Evolutionary conservation across 2,329 filamentous ascomycete species (phyloP).

Genomic region (Ophiosphaerella narmari): DNA sequence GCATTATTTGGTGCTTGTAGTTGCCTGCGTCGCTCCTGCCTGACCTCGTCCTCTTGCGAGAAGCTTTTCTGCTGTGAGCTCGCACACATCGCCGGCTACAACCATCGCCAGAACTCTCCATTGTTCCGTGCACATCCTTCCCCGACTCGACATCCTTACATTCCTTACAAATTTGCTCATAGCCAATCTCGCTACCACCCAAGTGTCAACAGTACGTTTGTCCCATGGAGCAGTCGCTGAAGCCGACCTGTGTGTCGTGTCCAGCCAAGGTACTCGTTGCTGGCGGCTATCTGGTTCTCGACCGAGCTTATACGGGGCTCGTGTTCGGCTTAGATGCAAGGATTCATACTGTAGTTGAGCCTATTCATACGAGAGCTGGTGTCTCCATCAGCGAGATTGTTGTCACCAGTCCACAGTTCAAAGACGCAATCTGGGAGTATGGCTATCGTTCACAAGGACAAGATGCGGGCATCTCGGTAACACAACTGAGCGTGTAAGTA

Average conservation of each 20-base stretch:
- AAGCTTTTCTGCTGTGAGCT: slow-evolving; percentile 4
- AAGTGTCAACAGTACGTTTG: slow-evolving; percentile 15
- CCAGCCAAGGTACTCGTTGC: slow-evolving; percentile 95
- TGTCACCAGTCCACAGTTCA: slow-evolving; percentile 90
- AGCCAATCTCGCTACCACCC: slow-evolving; percentile 38
- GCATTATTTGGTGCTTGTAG: too few species aligned
- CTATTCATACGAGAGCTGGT: slow-evolving; percentile 62
- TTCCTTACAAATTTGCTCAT: slow-evolving; percentile 15
- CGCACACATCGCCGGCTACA: slow-evolving; percentile 16
- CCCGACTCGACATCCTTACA: slow-evolving; percentile 15
- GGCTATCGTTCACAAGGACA: slow-evolving; percentile 71
- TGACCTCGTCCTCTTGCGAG: slow-evolving; percentile 19
- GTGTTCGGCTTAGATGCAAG: slow-evolving; percentile 68
- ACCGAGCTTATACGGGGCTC: slow-evolving; percentile 79
- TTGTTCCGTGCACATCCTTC: slow-evolving; percentile 20
- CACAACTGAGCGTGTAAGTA: slow-evolving; percentile 77
- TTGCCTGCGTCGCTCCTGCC: slow-evolving; percentile 1
- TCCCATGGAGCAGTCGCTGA: slow-evolving; percentile 16
- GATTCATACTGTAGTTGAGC: slow-evolving; percentile 64
- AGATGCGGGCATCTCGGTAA: slow-evolving; percentile 79
- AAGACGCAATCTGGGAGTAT: slow-evolving; percentile 86
- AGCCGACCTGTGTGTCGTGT: slow-evolving; percentile 68
- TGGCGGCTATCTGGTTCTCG: slow-evolving; percentile 92
- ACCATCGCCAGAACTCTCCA: slow-evolving; percentile 18
- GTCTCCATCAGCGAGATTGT: slow-evolving; percentile 72